Percentiles rank a stretch among this genome's conserved stretches.
Evolutionary conservation across 139 green algal genomes (phyloP).

Genomic region (Chlamydomonas incerta): DNA sequence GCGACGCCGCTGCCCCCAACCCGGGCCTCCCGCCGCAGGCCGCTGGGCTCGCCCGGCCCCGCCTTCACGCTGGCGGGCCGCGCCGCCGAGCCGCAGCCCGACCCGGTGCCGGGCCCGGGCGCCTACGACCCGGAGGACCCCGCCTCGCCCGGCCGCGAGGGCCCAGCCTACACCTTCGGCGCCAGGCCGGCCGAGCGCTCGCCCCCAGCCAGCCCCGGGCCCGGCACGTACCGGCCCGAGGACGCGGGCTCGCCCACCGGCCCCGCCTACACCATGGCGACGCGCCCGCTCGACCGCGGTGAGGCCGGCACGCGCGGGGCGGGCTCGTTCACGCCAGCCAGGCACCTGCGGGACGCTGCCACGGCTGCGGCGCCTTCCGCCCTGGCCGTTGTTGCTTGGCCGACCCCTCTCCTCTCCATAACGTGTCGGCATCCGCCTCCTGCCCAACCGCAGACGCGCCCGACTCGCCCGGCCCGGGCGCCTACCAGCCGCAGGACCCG

Average conservation of each 20-base stretch:
- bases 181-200: slow-evolving; percentile 14
- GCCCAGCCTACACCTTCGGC: slow-evolving; percentile 28
- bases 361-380: too few relatives aligned
- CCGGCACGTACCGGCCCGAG: slow-evolving; percentile 18
- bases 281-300: not conserved
- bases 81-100: not conserved
- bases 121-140: slow-evolving; percentile 7
- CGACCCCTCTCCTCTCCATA: too few relatives aligned
- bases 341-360: too few relatives aligned
- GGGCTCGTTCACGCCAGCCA: too few relatives aligned
- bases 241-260: not conserved
- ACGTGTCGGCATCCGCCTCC: not conserved
- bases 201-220: slow-evolving; percentile 8
- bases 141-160: not conserved
- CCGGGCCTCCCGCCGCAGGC: not conserved
- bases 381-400: too few relatives aligned
- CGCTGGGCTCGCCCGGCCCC: not conserved
- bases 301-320: too few relatives aligned
- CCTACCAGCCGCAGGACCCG: slow-evolving; percentile 25
- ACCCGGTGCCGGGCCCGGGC: slow-evolving; percentile 13
- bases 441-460: slow-evolving; percentile 10
- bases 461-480: slow-evolving; percentile 45
- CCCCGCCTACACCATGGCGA: slow-evolving; percentile 13
- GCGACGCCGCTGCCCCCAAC: too few relatives aligned
- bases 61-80: slow-evolving; percentile 45